Evolutionary conservation across 495 filamentous ascomycete genomes (phyloP), one percentile per base, ranked within the genome.

Genomic region (Penicillium psychrofluorescens): DNA sequence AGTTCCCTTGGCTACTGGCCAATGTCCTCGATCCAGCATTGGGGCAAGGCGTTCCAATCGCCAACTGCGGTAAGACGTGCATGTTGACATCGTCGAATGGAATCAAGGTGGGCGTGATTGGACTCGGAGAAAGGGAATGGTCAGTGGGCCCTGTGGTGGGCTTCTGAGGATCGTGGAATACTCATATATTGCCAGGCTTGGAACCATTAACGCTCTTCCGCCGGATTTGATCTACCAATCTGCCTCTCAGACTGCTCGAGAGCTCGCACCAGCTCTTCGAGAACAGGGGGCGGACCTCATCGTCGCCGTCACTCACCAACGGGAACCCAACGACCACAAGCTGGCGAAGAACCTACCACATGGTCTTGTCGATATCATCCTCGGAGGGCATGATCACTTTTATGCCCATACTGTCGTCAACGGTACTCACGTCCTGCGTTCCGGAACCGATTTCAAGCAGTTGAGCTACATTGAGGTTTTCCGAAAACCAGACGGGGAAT

Each of bases 351-450:
- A 81, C 35, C 71, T 76, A 2, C 70, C 82, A 0, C 67, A 74
- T 8, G 86, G 84, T 0, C 58, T 83, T 11, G 81, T 95, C 22
- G 90, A 95, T 58, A 74, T 95, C 27, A 83, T 95, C 22, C 70
- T 95, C 1, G 88, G 90, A 35, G 90, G 90, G 4, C 90, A 95
- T 52, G 90, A 95, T 46, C 90, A 95, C 54, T 90, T 84, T 58
- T 95, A 95, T 51, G 72, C 70, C 29, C 88, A 95, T 59, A 70
- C 74, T 35, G 39, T 86, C 40, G 72, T 89, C 51, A 92, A 94
- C 47, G 80, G 81, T 11, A 81, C 76, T 4, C 88, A 95, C 54
- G 72, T 94, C 2, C 71, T 95, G 3, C 78, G 90, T 3, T 91
- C 86, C 0, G 88, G 90, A 0, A 85, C 79, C 14, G 90, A 95